phyloP scores from a whole-genome alignment of 352 stramenopile species.

The Achlya hypogyna region DNA sequence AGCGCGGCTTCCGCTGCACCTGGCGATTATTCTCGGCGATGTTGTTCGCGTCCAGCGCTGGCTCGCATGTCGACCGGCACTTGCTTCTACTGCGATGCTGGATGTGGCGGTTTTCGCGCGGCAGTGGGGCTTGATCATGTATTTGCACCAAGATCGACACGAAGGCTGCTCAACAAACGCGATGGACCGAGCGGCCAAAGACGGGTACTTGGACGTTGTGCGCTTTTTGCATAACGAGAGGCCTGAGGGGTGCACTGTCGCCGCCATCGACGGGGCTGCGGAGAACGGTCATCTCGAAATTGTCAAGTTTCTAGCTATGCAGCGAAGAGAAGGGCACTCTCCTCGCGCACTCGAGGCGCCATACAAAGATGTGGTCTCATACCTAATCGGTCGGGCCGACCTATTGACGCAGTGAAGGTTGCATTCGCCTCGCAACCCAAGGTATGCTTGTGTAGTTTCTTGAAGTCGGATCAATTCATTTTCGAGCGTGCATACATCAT shows the following conservation, averaged over 20 bases:
- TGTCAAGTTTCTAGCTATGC: neutral
- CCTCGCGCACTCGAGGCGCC: neutral
- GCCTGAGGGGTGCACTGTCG: constrained; percentile 16
- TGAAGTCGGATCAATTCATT: too few species aligned
- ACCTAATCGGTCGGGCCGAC: too few species aligned
- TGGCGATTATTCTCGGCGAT: neutral
- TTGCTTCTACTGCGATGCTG: neutral
- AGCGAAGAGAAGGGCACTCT: constrained; percentile 9
- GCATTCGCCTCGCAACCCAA: too few species aligned
- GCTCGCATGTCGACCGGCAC: neutral
- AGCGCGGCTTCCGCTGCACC: neutral
- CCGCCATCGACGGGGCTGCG: constrained; percentile 20
- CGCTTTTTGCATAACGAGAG: neutral
- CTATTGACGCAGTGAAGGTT: too few species aligned
- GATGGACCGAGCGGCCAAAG: constrained; percentile 44
- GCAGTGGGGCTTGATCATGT: neutral
- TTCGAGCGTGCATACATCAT: too few species aligned
- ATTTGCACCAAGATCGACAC: constrained; percentile 17
- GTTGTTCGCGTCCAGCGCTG: neutral
- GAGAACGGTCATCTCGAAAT: constrained; percentile 2
- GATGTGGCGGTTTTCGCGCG: neutral
- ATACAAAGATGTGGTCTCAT: neutral
- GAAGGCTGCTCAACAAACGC: constrained; percentile 39
- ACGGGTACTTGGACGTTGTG: constrained; percentile 20
- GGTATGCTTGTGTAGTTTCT: too few species aligned